These are phyloP conservation scores for Phaffia tasmanica DNA, from an alignment of 768 basidiomycete species.

Conservation along the genomic window DNA sequence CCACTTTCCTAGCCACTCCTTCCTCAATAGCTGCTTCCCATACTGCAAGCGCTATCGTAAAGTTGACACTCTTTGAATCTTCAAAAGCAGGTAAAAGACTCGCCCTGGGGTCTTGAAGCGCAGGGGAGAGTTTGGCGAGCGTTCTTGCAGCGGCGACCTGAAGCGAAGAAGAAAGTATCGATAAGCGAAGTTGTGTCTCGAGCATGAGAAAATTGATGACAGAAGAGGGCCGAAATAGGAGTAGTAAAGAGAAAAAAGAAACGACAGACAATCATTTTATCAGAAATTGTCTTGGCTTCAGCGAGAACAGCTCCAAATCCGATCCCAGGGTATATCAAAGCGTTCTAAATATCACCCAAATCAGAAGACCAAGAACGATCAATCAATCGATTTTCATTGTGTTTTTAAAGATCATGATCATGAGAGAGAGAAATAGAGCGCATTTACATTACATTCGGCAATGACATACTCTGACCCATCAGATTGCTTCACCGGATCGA, in stretches of 20 bases:
- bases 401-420: constrained; percentile 52
- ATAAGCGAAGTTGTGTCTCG: neutral
- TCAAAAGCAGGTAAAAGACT: constrained; percentile 55
- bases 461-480: constrained; percentile 48
- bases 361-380: neutral
- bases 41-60: constrained; percentile 68
- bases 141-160: constrained; percentile 55
- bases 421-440: constrained; percentile 35
- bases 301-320: constrained; percentile 66
- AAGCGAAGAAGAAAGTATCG: neutral
- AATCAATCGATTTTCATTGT: neutral
- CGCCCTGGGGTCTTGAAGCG: constrained; percentile 53
- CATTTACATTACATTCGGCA: constrained; percentile 32
- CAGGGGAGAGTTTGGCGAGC: constrained; percentile 66
- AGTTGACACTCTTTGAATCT: constrained; percentile 49
- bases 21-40: constrained; percentile 65
- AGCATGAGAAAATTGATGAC: neutral
- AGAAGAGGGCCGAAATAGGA: neutral
- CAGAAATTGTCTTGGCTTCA: constrained; percentile 54
- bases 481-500: constrained; percentile 57
- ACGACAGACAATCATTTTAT: constrained; percentile 69
- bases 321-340: constrained; percentile 68
- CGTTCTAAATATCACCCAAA: constrained; percentile 3
- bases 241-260: neutral
- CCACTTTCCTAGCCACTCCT: constrained; percentile 37